Evolutionary conservation across 2,329 filamentous ascomycete genomes (phyloP), one percentile per base, ranked within the genome.

Genomic region (Alternaria burnsii): DNA sequence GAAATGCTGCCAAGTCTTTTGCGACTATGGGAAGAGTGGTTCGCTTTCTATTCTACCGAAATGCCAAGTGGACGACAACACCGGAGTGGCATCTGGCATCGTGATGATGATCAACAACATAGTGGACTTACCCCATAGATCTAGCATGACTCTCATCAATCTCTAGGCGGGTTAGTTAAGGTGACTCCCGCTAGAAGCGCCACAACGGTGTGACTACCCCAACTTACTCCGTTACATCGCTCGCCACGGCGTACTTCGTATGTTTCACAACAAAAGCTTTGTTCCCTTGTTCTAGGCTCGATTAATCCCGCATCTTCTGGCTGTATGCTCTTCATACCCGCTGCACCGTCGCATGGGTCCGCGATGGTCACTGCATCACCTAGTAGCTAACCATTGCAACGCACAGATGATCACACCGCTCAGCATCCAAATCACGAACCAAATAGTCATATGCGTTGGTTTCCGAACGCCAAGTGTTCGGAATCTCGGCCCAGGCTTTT

Each of bases 111-210:
- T 50, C 46, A 50, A 24, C 20, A 50, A 20, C 20, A 50, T 38
- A 14, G 30, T 38, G 24, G 14, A 50, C 46, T 24, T 50, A 50
- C 46, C 46, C 32, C 46, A 26, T 12, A 36, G 46, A 50, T 50
- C 32, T 12, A 50, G 38, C 46, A 36, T 50, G 46, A 36, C 32
- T 50, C 32, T 50, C 14, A 18, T 50, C 30, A 24, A 22, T 50
- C 20, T 38, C 20, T 9, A 24, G 46, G 12, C 22, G 32, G 32
- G 11, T 50, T 50, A 34, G 30, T 50, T 6, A 48, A 12, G 12
- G 46, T 38, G 30, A 26, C 46, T 34, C 42, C 34, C 53, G 46
- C 54, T 40, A 34, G 42, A 43, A 51, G 28, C 26, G 41, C 55
- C 48, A 36, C 48, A 14, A 41, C 26, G 30, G 10, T 36, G 30